phyloP scores from a whole-genome alignment of 164 flowering plant species.

The Saururus chinensis region DNA sequence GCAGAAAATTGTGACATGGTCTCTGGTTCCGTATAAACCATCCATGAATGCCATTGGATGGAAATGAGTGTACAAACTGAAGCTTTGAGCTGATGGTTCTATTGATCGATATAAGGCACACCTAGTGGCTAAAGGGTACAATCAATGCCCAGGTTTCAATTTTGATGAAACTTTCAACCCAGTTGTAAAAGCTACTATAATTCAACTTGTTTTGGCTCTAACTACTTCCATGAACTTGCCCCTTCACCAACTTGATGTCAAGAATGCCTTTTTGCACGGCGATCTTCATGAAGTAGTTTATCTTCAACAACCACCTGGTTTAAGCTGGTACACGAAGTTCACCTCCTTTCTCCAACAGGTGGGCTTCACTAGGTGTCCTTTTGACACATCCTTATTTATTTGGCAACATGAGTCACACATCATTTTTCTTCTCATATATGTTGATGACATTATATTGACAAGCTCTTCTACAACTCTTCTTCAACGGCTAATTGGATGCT shows the following conservation, averaged over 20 bases:
- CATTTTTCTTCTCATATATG: background rate
- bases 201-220: background rate
- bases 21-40: background rate
- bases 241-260: too few species aligned
- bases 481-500: too few species aligned
- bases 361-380: background rate
- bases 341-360: background rate
- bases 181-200: background rate
- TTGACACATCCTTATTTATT: background rate
- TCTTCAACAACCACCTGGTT: background rate
- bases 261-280: constrained; percentile 1
- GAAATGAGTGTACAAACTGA: background rate
- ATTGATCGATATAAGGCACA: background rate
- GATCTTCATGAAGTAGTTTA: background rate
- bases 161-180: constrained; percentile 4
- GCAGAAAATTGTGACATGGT: background rate
- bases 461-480: too few species aligned
- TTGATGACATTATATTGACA: background rate
- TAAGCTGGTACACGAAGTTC: background rate
- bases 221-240: background rate
- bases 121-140: background rate
- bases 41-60: background rate
- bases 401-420: background rate
- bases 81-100: background rate
- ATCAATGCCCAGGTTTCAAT: background rate